These are phyloP conservation scores for Phlebiopsis flavidoalba DNA, from an alignment of 768 basidiomycete genomes.

Conservation along the genomic window DNA sequence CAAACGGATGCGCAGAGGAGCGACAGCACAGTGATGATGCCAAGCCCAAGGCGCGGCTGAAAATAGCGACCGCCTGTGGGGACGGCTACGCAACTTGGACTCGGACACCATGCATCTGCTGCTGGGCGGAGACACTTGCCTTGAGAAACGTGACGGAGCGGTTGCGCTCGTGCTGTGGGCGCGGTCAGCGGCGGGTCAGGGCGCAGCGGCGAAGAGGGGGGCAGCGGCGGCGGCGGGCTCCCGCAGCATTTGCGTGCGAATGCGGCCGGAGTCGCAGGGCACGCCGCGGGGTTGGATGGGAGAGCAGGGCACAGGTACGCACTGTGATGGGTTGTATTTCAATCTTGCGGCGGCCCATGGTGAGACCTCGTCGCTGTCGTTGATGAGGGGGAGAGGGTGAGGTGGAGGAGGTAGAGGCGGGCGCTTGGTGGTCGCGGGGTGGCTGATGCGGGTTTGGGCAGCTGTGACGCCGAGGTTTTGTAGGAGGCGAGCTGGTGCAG, in stretches of 20 bases:
- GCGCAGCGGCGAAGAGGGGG: neutral
- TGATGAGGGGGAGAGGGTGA: conserved; percentile 1
- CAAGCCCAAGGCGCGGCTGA: conserved; percentile 33
- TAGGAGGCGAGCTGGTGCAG: neutral
- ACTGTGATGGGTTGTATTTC: conserved; percentile 80
- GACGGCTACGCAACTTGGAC: neutral
- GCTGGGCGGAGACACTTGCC: conserved; percentile 30
- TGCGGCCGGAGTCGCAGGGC: neutral
- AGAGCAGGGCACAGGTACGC: conserved; percentile 29
- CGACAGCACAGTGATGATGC: conserved; percentile 40
- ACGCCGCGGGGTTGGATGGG: conserved; percentile 1
- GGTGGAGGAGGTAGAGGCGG: conserved; percentile 1
- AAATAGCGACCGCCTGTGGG: conserved; percentile 27
- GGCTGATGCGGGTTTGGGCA: conserved; percentile 1
- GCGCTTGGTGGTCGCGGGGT: conserved; percentile 4
- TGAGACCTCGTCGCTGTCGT: neutral
- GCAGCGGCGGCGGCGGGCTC: neutral
- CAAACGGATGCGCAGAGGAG: conserved; percentile 12
- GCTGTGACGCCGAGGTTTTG: neutral
- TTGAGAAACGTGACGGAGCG: conserved; percentile 89
- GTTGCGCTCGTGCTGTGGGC: conserved; percentile 83
- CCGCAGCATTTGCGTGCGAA: conserved; percentile 6
- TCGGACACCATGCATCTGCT: neutral
- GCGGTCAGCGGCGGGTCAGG: conserved; percentile 17
- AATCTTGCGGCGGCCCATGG: conserved; percentile 75